Base-by-base conservation (phyloP, 345 rosid species). In the Barbarea vulgaris region DNA sequence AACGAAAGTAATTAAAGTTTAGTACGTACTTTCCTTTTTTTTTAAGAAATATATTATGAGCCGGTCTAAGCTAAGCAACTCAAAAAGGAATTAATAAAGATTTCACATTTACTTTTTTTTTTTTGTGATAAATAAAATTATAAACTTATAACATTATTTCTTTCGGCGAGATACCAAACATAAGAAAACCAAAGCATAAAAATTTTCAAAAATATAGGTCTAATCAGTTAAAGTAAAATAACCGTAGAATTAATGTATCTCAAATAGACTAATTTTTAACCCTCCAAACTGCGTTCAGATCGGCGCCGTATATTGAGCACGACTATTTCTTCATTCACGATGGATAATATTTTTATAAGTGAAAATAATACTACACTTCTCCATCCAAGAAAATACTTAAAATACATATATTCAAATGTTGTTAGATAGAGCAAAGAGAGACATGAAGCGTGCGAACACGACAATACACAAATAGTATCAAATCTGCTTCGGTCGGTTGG, bases 391-490 rank as follows among this genome's bases (percentile, higher is more conserved):
- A 48, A 2, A 48, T 67, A 52, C 17, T 7, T 15, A 10, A 10
- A 61, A 50, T 68, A 61, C 21, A 22, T 22, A 0, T 61, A 64
- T 46, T 42, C 10, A 62, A 24, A 22, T 42, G 46, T 37, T 53
- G 22, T 62, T 51, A 13, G 18, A 73, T 54, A 52, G 62, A 64
- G 50, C 56, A 69, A 76, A 77, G 31, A 59, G 76, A 70, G 47
- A 78, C 81, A 72, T 72, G 77, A 72, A 78, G 81, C 81, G 81
- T 73, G 81, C 78, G 81, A 78, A 73, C 81, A 73, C 81, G 81
- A 78, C 81, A 72, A 72, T 52, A 78, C 64, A 67, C 65, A 78
- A 72, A 78, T 67, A 73, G 69, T 27, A 73, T 72, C 64, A 72
- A 72, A 78, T 73, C 74, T 59, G 69, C 37, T 78, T 27, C 47